Percentiles rank a stretch among this genome's conserved stretches.
phyloP scores from a whole-genome alignment of 176 grass and related monocot species.

The Bolboschoenus planiculmis region DNA sequence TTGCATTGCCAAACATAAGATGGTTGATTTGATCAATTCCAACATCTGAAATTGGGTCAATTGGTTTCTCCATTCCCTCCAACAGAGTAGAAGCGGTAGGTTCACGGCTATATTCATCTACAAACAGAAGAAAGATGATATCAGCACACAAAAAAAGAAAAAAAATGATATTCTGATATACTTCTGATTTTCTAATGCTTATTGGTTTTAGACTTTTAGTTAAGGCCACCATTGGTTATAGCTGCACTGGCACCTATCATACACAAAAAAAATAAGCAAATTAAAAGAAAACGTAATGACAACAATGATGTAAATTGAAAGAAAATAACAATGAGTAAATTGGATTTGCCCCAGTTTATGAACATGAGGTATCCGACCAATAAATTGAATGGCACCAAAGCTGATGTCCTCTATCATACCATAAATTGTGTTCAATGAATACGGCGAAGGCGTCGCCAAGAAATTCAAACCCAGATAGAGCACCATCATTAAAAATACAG shows the following conservation, averaged over 20 bases:
- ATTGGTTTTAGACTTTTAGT: neutral
- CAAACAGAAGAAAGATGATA: constrained; percentile 2
- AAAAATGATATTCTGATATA: neutral
- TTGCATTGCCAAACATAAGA: constrained; percentile 24
- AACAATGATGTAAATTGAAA: neutral
- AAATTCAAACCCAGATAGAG: constrained; percentile 53
- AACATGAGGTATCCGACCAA: neutral
- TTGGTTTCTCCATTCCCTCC: constrained; percentile 28
- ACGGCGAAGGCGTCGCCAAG: constrained; percentile 25
- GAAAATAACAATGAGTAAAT: neutral
- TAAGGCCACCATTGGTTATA: neutral
- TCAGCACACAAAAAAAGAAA: neutral
- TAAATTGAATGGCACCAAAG: neutral
- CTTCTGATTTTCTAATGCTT: neutral
- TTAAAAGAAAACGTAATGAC: neutral
- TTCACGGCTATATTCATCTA: constrained; percentile 49
- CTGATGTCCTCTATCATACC: constrained; percentile 22
- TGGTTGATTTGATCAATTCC: constrained; percentile 33
- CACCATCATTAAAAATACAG: constrained; percentile 26
- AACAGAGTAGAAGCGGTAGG: neutral
- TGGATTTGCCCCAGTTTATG: neutral
- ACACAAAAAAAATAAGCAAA: neutral
- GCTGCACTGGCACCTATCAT: neutral
- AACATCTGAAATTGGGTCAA: constrained; percentile 43
- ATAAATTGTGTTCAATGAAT: constrained; percentile 35